These are phyloP conservation scores for Cyberlindnera veronae DNA, from an alignment of 805 yeast genomes.

Conservation along the genomic window DNA sequence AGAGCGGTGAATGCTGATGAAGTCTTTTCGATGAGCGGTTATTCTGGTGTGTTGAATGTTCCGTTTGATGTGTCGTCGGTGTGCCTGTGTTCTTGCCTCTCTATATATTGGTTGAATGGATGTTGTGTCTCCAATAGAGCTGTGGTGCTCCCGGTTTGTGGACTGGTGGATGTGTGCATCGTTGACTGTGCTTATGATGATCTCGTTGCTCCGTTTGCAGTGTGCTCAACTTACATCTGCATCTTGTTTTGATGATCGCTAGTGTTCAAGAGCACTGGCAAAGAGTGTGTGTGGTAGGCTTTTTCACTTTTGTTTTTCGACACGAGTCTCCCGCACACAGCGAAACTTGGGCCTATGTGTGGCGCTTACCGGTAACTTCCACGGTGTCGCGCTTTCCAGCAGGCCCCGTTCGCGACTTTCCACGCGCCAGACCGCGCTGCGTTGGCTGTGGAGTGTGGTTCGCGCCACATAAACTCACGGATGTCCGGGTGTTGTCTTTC, in stretches of 20 bases:
- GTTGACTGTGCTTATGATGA: background rate
- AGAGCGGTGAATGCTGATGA: too few relatives aligned
- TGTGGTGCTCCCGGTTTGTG: too few relatives aligned
- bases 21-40: too few relatives aligned
- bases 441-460: background rate
- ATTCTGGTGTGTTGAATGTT: too few relatives aligned
- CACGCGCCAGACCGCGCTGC: background rate
- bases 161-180: too few relatives aligned
- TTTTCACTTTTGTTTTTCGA: slow-evolving; percentile 19
- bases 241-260: slow-evolving; percentile 31
- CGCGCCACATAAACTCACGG: background rate
- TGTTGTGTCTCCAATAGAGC: too few relatives aligned
- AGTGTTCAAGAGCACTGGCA: too few relatives aligned
- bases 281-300: slow-evolving; percentile 9
- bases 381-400: too few relatives aligned
- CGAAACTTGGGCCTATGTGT: slow-evolving; percentile 1
- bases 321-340: slow-evolving; percentile 9
- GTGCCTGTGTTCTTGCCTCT: too few relatives aligned
- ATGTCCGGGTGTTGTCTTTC: background rate
- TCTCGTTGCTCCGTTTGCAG: background rate
- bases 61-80: too few relatives aligned
- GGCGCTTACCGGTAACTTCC: slow-evolving; percentile 8
- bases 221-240: slow-evolving; percentile 41
- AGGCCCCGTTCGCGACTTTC: background rate
- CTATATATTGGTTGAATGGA: too few relatives aligned